Base-by-base conservation (phyloP, 169 alveolate species). In the Plasmodium sp. region DNA sequence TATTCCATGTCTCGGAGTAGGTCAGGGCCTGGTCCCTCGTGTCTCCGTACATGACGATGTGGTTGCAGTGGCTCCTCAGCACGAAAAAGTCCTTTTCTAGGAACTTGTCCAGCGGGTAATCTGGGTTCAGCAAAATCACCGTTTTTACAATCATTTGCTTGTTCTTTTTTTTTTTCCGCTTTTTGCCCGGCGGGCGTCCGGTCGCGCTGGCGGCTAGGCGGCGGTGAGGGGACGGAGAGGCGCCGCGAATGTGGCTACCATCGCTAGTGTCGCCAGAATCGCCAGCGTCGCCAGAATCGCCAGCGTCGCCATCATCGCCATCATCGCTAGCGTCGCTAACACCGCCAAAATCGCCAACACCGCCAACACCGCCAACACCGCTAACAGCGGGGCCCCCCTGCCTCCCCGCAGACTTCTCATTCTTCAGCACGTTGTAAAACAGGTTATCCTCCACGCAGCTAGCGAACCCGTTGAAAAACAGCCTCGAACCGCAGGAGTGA, bases 41-140 rank as follows among this genome's bases (percentile, higher is more conserved):
- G 80, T 97, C 98, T 54, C 95, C 98, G 92, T 97, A 97, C 98
- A 97, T 97, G 10, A 97, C 97, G 56, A 97, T 97, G 81, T 96
- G 97, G 86, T 97, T 97, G 71, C 98, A 97, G 91, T 97, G 96
- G 71, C 97, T 95, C 41, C 98, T 95, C 71, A 97, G 91, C 45
- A 96, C 75, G 84, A 97, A 97, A 88, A 96, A 97, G 41, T 96
- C 98, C 41, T 95, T 93, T 72, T 95, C 97, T 54, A 96, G 91
- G 84, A 97, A 97, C 86, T 88, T 95, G 67, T 97, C 97, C 95
- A 97, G 86, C 6, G 97, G 94, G 81, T 92, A 97, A 67, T 97
- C 98, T 41, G 98, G 98, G 84, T 97, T 97, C 58, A 97, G 82
- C 31, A 97, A 93, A 75, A 97, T 95, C 71, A 96, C 83, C 0